Evolutionary conservation across 108 stramenopile species (phyloP), one percentile per base, ranked within the genome.

Genomic region (Schizochytrium sp.): DNA sequence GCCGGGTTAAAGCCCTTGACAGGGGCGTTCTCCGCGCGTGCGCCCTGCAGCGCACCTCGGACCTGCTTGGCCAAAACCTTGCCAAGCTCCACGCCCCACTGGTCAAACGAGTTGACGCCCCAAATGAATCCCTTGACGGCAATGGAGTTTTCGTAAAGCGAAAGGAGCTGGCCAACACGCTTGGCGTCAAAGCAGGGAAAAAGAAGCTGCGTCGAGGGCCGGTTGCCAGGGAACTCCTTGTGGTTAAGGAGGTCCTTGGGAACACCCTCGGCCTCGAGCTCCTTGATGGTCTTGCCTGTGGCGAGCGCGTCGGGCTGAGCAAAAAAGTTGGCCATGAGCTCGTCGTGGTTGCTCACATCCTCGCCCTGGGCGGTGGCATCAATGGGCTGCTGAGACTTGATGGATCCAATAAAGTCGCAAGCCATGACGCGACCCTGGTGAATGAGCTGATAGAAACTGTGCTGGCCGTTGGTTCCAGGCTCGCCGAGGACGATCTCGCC

Each of bases 111-210:
- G 89, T 98, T 98, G 60, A 99, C 93, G 90, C 97, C 97, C 99
- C 99, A 99, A 45, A 99, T 95, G 90, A 98, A 98, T 5, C 99
- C 99, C 93, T 99, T 98, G n/a, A 99, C 98, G 18, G 98, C 97
- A 16, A 97, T 97, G 88, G 98, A 92, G 92, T 99, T 98, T 91
- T 99, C 99, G 91, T 99, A 99, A 57, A 98, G 93, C 6, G 97
- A 94, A 23, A 99, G 92, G 25, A 99, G 94, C 92, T 98, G 98
- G 10, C 99, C 99, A 58, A 94, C 93, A 53, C 96, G 92, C 90
- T 95, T 98, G 34, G 99, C 98, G 57, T 98, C 96, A 6, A 99
- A 95, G 90, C 96, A 95, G 44, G 96, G 97, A 58, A 98, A 95
- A 14, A 99, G 94, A 21, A 99, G 92, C 5, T 97, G 97, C 83